These are phyloP conservation scores for Kwoniella sp. DNA, from an alignment of 768 basidiomycete species.

Conservation along the genomic window DNA sequence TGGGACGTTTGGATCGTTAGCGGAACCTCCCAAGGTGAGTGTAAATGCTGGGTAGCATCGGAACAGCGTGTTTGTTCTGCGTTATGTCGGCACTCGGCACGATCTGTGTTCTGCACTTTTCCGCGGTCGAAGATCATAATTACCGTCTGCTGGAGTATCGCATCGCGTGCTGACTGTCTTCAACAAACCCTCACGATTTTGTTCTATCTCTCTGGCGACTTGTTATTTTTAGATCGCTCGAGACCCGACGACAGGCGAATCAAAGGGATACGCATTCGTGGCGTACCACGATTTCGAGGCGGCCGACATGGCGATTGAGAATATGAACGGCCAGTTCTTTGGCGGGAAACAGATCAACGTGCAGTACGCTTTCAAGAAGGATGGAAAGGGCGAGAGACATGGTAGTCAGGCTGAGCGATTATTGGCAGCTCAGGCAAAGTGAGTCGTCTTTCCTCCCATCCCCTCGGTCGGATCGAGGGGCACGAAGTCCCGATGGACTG, in stretches of 20 bases:
- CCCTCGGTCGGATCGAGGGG: neutral
- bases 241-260: constrained; percentile 77
- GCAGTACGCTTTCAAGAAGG: constrained; percentile 99
- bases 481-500: neutral
- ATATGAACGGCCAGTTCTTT: constrained; percentile 96
- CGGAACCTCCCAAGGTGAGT: constrained; percentile 56
- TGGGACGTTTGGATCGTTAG: constrained; percentile 68
- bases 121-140: too few relatives aligned
- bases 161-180: too few relatives aligned
- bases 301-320: constrained; percentile 91
- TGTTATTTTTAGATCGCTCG: constrained; percentile 72
- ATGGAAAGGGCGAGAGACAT: constrained; percentile 96
- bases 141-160: too few relatives aligned
- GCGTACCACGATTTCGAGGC: constrained; percentile 97
- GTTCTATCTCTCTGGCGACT: too few relatives aligned
- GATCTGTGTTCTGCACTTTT: too few relatives aligned
- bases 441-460: constrained; percentile 43
- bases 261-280: constrained; percentile 97
- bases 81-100: too few relatives aligned
- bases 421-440: constrained; percentile 88
- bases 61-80: too few relatives aligned
- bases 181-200: too few relatives aligned
- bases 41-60: neutral
- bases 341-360: constrained; percentile 98
- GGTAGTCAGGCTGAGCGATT: constrained; percentile 96